A percentile compares a stretch with the other conserved stretches of the same genome.
These are phyloP conservation scores for Spergularia marina DNA, from an alignment of 148 eudicot genomes.

Conservation along the genomic window DNA sequence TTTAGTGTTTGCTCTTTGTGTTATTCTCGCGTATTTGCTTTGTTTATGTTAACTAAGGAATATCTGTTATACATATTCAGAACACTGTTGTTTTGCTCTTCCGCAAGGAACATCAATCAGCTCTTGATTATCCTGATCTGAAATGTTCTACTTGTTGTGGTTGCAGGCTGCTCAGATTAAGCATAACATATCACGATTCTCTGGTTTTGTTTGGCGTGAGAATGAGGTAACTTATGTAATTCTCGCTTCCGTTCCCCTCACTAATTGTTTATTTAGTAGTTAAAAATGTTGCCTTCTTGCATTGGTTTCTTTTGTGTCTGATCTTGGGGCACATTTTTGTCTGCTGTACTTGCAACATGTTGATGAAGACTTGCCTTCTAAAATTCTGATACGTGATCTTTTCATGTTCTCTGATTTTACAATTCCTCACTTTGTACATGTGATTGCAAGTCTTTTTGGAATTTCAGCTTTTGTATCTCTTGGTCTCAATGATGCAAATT, in stretches of 20 bases:
- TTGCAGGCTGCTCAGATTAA: conserved; percentile 77
- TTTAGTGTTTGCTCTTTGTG: background rate
- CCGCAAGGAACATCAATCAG: background rate
- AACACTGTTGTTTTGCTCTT: background rate
- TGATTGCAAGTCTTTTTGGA: background rate
- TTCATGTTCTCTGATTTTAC: background rate
- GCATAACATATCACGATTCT: conserved; percentile 74
- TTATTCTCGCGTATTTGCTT: background rate
- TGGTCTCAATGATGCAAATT: no score
- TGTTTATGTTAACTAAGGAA: background rate
- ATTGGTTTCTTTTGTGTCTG: background rate
- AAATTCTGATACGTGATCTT: background rate
- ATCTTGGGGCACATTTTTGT: background rate
- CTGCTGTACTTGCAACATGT: background rate
- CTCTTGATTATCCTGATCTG: background rate
- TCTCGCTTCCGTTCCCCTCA: background rate
- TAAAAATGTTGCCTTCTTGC: background rate
- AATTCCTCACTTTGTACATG: no score
- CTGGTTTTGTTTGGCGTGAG: conserved; percentile 89
- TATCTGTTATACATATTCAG: no score
- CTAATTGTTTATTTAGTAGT: background rate
- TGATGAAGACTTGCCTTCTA: background rate
- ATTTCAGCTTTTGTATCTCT: background rate
- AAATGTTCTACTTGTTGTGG: background rate
- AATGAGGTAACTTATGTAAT: conserved; percentile 59